A percentile compares a stretch with the other conserved stretches of the same genome.
Evolutionary conservation across 306 rosid species (phyloP).

Genomic region (Luffa aegyptiaca): DNA sequence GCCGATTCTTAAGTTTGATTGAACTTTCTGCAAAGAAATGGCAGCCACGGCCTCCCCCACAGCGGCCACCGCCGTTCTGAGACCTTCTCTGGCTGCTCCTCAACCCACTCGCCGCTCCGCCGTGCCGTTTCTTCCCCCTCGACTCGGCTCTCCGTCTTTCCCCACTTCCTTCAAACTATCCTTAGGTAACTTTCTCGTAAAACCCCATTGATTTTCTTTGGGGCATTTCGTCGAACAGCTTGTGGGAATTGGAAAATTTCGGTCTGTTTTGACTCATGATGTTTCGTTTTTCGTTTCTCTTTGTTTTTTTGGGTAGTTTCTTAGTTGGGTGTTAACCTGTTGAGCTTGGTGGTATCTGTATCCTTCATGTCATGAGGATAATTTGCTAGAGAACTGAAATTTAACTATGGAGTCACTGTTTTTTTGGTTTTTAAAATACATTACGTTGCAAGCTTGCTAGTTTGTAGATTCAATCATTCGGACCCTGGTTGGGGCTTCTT

Average conservation of each 20-base stretch:
- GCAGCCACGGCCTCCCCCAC: slow-evolving; percentile 47
- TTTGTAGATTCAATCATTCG: background rate
- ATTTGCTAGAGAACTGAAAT: background rate
- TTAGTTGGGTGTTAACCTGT: background rate
- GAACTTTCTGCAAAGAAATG: slow-evolving; percentile 16
- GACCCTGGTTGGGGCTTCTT: background rate
- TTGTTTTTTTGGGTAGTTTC: background rate
- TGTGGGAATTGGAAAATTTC: background rate
- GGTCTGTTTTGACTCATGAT: background rate
- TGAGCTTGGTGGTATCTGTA: background rate
- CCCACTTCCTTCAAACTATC: slow-evolving; percentile 30
- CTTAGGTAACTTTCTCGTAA: slow-evolving; percentile 30
- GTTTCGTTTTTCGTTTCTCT: background rate
- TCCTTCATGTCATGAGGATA: background rate
- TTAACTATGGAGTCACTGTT: background rate
- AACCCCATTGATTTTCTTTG: background rate
- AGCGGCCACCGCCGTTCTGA: slow-evolving; percentile 51
- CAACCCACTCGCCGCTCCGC: slow-evolving; percentile 49
- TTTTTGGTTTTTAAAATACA: background rate
- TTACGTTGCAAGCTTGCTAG: background rate
- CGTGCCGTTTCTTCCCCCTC: slow-evolving; percentile 66
- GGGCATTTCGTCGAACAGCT: slow-evolving; percentile 13
- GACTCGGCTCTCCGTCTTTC: slow-evolving; percentile 39
- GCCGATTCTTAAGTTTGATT: slow-evolving; percentile 8
- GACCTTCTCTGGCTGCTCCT: slow-evolving; percentile 25